phyloP scores from a whole-genome alignment of 192 early-diverging fungal species.

The Glomus cerebriforme region DNA sequence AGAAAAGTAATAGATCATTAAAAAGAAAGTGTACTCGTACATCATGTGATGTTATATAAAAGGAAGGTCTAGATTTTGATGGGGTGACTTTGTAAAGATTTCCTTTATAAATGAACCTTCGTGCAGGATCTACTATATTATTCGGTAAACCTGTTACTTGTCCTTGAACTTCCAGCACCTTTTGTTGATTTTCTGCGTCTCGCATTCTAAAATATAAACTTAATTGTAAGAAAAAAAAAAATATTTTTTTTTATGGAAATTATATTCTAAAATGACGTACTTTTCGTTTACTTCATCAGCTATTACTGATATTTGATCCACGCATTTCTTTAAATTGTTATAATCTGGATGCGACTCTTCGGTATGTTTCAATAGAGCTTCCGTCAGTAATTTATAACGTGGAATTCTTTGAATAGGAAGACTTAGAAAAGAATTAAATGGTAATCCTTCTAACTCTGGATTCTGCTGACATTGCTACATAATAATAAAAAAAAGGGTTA shows the following conservation, averaged over 20 bases:
- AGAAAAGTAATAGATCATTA: conserved; percentile 26
- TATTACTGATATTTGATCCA: conserved; percentile 60
- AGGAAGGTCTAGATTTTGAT: not conserved
- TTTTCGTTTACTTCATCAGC: conserved; percentile 84
- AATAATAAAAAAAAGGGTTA: not conserved
- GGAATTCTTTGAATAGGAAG: conserved; percentile 90
- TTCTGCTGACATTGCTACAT: conserved; percentile 26
- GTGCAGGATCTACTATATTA: conserved; percentile 31
- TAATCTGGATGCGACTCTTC: conserved; percentile 74
- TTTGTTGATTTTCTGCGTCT: conserved; percentile 34
- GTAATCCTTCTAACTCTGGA: conserved; percentile 17
- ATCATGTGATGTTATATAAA: not conserved
- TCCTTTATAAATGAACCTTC: conserved; percentile 28
- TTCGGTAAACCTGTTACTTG: not conserved
- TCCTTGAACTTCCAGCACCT: conserved; percentile 27
- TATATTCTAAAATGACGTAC: not conserved
- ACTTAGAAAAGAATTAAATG: conserved; percentile 77
- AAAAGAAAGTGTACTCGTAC: conserved; percentile 25
- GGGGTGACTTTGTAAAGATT: conserved; percentile 23
- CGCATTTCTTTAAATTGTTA: conserved; percentile 56
- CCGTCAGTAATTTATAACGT: conserved; percentile 81
- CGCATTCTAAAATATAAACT: conserved; percentile 18
- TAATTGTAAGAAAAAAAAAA: not conserved
- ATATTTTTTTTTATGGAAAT: not conserved
- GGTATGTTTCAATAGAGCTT: conserved; percentile 72